Conservation (phyloP, 1,139 yeast species). For the Geotrichum carabidarum region DNA sequence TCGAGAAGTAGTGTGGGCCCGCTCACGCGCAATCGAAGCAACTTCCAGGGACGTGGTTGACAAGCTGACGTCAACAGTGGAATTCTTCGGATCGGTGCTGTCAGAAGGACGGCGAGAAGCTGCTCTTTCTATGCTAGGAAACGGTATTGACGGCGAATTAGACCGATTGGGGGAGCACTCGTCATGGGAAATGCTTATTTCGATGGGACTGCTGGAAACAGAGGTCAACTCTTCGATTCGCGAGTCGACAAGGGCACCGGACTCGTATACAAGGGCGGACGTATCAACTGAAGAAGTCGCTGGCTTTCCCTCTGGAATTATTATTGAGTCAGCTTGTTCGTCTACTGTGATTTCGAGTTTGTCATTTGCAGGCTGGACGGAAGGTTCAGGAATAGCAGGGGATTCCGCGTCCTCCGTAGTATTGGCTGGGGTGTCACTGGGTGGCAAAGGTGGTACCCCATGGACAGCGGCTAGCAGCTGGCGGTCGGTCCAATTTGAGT, state of each 20-base stretch:
- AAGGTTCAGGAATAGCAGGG: neutral
- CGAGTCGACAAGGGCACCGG: neutral
- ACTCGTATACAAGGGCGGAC: neutral
- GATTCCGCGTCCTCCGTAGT: slow-evolving; percentile 4
- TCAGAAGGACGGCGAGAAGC: neutral
- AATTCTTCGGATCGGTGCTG: neutral
- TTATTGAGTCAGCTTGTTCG: neutral
- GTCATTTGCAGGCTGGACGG: neutral
- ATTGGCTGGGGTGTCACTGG: neutral
- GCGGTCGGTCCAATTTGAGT: slow-evolving; percentile 64
- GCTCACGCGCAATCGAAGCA: slow-evolving; percentile 14
- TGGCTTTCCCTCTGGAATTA: neutral
- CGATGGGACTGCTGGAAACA: neutral
- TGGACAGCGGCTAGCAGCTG: slow-evolving; percentile 55
- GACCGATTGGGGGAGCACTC: neutral
- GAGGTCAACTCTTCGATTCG: neutral
- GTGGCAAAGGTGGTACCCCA: slow-evolving; percentile 28
- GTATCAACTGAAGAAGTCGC: neutral
- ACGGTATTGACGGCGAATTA: neutral
- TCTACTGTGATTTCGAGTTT: neutral
- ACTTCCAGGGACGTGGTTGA: neutral
- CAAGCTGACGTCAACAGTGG: neutral
- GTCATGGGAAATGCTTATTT: neutral
- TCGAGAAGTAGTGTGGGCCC: slow-evolving; percentile 12
- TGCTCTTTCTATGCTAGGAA: neutral